A percentile compares a stretch with the other conserved stretches of the same genome.
phyloP scores from a whole-genome alignment of 2,329 filamentous ascomycete species.

The Penicillium sp. region DNA sequence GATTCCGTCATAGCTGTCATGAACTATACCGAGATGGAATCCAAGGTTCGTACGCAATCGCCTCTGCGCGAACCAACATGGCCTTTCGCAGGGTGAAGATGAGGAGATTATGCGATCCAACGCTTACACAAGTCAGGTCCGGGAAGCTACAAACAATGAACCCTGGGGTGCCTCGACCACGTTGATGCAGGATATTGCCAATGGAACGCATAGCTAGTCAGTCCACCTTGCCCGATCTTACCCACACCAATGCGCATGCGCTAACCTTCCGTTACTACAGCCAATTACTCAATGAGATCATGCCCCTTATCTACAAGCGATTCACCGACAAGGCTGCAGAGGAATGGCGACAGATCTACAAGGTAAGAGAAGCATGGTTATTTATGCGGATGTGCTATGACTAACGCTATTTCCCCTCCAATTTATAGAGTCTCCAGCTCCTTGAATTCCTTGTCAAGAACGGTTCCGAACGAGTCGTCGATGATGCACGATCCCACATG shows the following conservation, averaged over 20 bases:
- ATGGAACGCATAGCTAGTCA: slow-evolving; percentile 97
- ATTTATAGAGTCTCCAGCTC: slow-evolving; percentile 69
- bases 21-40: slow-evolving; percentile 96
- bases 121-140: slow-evolving; percentile 60
- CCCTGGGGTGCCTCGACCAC: slow-evolving; percentile 87
- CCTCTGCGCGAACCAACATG: slow-evolving; percentile 9
- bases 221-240: slow-evolving; percentile 36
- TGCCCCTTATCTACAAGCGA: slow-evolving; percentile 99
- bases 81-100: background rate
- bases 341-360: slow-evolving; percentile 99
- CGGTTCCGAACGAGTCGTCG: slow-evolving; percentile 93
- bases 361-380: slow-evolving; percentile 53
- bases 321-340: slow-evolving; percentile 98
- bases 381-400: background rate
- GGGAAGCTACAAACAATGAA: slow-evolving; percentile 98
- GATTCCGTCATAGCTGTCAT: slow-evolving; percentile 69
- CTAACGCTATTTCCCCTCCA: slow-evolving; percentile 2
- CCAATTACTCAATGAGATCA: slow-evolving; percentile 96
- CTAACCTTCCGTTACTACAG: slow-evolving; percentile 49
- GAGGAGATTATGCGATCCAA: background rate
- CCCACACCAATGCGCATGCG: slow-evolving; percentile 13
- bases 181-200: slow-evolving; percentile 96
- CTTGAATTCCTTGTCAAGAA: slow-evolving; percentile 98
- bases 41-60: slow-evolving; percentile 51
- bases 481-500: slow-evolving; percentile 92